Evolutionary conservation across 805 yeast genomes (phyloP), one percentile per base, ranked within the genome.

Genomic region (Wickerhamiella siamensis): DNA sequence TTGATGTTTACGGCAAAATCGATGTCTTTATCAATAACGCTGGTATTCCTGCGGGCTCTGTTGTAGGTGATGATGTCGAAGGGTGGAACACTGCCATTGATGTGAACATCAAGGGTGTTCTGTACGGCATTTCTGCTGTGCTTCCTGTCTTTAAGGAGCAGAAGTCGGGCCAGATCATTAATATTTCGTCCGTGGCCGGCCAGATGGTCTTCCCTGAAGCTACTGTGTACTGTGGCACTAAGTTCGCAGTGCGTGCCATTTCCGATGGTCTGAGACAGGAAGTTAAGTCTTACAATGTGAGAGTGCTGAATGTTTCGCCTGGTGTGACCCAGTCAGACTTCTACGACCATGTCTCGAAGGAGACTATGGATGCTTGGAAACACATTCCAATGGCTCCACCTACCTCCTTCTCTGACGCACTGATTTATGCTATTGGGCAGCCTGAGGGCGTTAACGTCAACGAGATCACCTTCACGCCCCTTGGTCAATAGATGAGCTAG

Each of bases 101-200:
- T 50, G 82, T 94, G 45, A 86, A 84, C 55, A 94, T 86, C 4
- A 57, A 81, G 44, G 95, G 93, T 4, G 65, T 84, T 60, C 79
- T 84, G 47, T 73, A 77, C 31, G 61, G 84, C 46, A 83, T 94
- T 5, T 94, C 84, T 60, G 75, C 77, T 8, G 71, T 83, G 18
- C 62, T 86, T 40, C 77, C 77, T 33, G 70, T 71, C 39, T 72
- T 84, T 70, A 76, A 78, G 57, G 67, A 67, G 42, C 78, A 79
- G 53, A 76, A 80, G 74, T 45, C 65, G 57, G 60, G 66, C 17
- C 79, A 74, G 49, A 71, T 76, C 47, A 69, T 75, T 50, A 74
- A 74, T 54, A 52, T 76, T 43, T 80, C 81, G 15, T 72, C 79
- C 4, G 27, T 22, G 10, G n/a, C 21, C 16, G 38, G 20, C 6